Base-by-base conservation (phyloP, 2,329 filamentous ascomycete species). In the Myriosclerotinia curreyana region DNA sequence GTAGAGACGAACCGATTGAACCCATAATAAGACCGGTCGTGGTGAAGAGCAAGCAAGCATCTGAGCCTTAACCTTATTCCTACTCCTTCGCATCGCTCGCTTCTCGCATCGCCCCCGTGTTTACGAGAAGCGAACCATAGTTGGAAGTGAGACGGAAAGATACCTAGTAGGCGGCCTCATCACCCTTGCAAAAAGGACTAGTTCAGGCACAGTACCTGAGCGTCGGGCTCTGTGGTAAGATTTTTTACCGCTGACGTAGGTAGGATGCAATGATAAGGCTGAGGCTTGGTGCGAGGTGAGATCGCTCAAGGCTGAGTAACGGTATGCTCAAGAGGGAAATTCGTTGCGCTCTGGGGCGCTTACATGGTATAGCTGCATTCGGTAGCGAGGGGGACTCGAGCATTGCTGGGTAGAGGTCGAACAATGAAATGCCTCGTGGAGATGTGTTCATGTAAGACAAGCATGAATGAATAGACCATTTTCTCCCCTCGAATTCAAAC, bases 391-490 rank as follows among this genome's bases (percentile, higher is more conserved):
- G 4, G 7, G 2, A 2, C 34, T 22, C 28, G 22, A 12, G 28
- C 5, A 20, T 31, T 55, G 53, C 25, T 31, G 52, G 15, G 14
- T 28, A n/a, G 11, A 55, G 22, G 53, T 11, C 20, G 31, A 31
- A 56, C 53, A 44, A 56, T 9, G 17, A 56, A 3, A 46, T 56
- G 6, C 25, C 11, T n/a, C 53, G 38, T 42, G 36, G 36, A 55
- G 38, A 44, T 17, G 53, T 56, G 38, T 44, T 56, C 53, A 44
- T 56, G 25, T 56, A 34, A 56, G 53, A 44, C 17, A 56, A n/a
- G 20, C 20, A 55, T 31, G n/a, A n/a, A n/a, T n/a, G n/a, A n/a
- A n/a, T n/a, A n/a, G n/a, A n/a, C n/a, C n/a, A n/a, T 8, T n/a
- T 15, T 9, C 34, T n/a, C n/a, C 22, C 22, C 11, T 17, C 8